Evolutionary conservation across 2,329 filamentous ascomycete species (phyloP), one percentile per base, ranked within the genome.

Genomic region (Penicillium expansum): DNA sequence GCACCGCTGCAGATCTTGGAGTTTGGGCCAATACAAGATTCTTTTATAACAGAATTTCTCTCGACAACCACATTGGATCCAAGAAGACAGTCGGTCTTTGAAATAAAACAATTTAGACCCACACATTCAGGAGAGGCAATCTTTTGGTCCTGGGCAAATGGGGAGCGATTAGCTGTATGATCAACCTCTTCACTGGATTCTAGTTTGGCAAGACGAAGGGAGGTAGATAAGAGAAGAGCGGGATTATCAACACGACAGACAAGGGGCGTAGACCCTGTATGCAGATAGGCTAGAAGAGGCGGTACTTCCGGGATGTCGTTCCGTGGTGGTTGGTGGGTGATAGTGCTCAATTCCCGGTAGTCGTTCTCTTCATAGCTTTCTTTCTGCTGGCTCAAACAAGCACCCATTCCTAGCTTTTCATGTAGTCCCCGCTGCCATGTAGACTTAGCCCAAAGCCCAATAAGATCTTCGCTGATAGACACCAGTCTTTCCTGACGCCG

Each of bases 401-500:
- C 9, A 16, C 29, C 13, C 16, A 52, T 29, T n/a, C 32, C 41
- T 11, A 52, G 11, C 14, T 53, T 53, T 18, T 39, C 14, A 14
- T 14, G 18, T 4, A 53, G 32, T 38, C 50, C 42, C 2, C 18
- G 50, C n/a, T 53, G 50, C 50, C 50, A 53, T 24, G 13, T 0
- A n/a, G 50, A 29, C n/a, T 53, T 53, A 9, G 41, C 42, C 50
- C 50, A 47, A 7, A 47, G 24, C 11, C 50, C 41, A 16, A 53
- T 38, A 22, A 53, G 32, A 13, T 53, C 50, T n/a, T 53, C 50
- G 8, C 33, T 47, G 1, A 53, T 14, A 8, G 50, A 39, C 6
- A 29, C 20, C 13, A 53, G 13, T 47, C 24, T 47, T 39, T 47
- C 13, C n/a, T 53, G 50, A 16, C n/a, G 32, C 3, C 22, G 30